Conservation (phyloP, 768 basidiomycete species). For the Neoboletus subvelutipes region DNA sequence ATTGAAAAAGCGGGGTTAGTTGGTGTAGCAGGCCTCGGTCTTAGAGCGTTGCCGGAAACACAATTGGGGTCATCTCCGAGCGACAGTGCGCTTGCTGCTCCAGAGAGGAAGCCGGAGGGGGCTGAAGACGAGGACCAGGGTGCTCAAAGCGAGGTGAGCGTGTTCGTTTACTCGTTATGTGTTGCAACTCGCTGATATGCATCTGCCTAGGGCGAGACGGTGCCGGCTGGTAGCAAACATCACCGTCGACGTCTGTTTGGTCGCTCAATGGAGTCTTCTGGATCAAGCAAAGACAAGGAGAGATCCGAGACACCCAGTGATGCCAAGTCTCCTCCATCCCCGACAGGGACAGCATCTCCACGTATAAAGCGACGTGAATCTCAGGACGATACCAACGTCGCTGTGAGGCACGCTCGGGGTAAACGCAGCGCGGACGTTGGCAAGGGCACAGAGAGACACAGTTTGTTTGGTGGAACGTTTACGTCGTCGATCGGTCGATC, state of each 20-base stretch:
- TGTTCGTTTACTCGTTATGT: neutral
- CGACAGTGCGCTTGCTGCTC: constrained; percentile 49
- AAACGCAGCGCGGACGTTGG: too few species aligned
- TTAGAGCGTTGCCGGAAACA: constrained; percentile 39
- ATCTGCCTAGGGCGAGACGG: constrained; percentile 49
- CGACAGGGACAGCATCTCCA: constrained; percentile 23
- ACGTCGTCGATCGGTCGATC: constrained; percentile 58
- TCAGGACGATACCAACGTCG: constrained; percentile 24
- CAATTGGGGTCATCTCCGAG: constrained; percentile 62
- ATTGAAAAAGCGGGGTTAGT: constrained; percentile 13
- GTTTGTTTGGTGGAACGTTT: constrained; percentile 77
- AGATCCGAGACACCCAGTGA: constrained; percentile 30
- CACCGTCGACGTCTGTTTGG: constrained; percentile 61
- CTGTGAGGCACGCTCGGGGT: too few species aligned
- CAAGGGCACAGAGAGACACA: constrained; percentile 58
- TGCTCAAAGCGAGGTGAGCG: constrained; percentile 67
- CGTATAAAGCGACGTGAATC: constrained; percentile 21
- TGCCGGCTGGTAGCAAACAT: constrained; percentile 32
- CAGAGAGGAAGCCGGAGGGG: constrained; percentile 31
- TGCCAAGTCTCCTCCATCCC: constrained; percentile 27
- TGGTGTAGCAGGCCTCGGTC: constrained; percentile 10
- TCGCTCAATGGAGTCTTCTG: constrained; percentile 44
- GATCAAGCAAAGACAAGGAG: constrained; percentile 35
- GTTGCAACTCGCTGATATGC: neutral
- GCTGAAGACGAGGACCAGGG: constrained; percentile 49